Conservation (phyloP, 1,284 basidiomycete species). For the Xerocomus minutiporus region DNA sequence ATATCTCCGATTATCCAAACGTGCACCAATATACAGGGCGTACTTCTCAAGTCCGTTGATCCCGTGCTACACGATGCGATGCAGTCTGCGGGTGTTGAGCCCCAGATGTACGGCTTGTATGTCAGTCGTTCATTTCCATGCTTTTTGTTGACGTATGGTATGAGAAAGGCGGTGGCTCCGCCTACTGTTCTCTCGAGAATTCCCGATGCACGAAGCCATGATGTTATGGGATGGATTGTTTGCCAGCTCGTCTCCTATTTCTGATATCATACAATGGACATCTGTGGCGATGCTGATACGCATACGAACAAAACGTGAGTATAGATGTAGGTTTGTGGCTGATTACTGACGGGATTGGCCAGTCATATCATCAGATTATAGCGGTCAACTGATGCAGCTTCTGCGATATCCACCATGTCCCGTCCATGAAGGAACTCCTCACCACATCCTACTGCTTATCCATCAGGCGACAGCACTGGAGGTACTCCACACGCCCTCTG, state of each 20-base stretch:
- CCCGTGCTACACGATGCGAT: slow-evolving; percentile 74
- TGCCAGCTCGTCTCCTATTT: slow-evolving; percentile 64
- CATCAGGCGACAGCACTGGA: slow-evolving; percentile 79
- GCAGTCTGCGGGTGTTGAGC: slow-evolving; percentile 79
- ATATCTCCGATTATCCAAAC: slow-evolving; percentile 78
- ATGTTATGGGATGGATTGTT: slow-evolving; percentile 90
- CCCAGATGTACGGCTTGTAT: slow-evolving; percentile 92
- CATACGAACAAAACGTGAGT: slow-evolving; percentile 78
- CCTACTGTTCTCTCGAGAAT: slow-evolving; percentile 86
- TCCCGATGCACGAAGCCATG: slow-evolving; percentile 71
- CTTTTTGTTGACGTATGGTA: slow-evolving; percentile 11
- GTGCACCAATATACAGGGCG: slow-evolving; percentile 74
- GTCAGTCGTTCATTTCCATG: slow-evolving; percentile 6
- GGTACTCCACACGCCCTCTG: slow-evolving; percentile 65
- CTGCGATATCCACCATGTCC: slow-evolving; percentile 74
- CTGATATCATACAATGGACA: slow-evolving; percentile 75
- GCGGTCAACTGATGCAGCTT: slow-evolving; percentile 73
- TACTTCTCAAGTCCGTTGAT: slow-evolving; percentile 72
- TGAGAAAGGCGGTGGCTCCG: slow-evolving; percentile 79
- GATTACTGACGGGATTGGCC: slow-evolving; percentile 12
- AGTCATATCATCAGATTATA: slow-evolving; percentile 87
- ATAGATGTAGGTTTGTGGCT: slow-evolving; percentile 1
- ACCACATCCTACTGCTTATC: slow-evolving; percentile 67
- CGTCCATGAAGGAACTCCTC: slow-evolving; percentile 32
- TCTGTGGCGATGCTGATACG: slow-evolving; percentile 91